Percentiles rank a stretch among this genome's conserved stretches.
Conservation (phyloP, 2,329 filamentous ascomycete genomes). For the Didymella segeticola region DNA sequence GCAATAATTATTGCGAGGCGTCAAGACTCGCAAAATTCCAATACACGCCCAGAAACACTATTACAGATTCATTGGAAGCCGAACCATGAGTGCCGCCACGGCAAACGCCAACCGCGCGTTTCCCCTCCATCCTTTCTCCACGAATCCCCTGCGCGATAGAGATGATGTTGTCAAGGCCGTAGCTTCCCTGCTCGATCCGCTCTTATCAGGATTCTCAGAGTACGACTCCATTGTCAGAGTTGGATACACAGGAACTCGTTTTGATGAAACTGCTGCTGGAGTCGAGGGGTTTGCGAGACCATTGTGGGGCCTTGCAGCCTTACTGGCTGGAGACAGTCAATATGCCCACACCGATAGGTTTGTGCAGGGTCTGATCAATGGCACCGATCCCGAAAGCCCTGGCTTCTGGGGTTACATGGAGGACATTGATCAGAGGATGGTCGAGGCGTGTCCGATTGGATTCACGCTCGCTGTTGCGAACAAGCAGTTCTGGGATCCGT, state of each 20-base stretch:
- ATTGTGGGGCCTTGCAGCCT: constrained; percentile 74
- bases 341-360: constrained; percentile 71
- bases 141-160: constrained; percentile 51
- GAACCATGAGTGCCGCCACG: constrained; percentile 18
- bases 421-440: constrained; percentile 83
- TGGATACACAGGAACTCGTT: constrained; percentile 75
- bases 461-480: constrained; percentile 75
- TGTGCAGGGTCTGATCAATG: constrained; percentile 73
- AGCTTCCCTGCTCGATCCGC: constrained; percentile 68
- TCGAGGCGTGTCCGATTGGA: constrained; percentile 82
- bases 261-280: constrained; percentile 78
- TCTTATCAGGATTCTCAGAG: constrained; percentile 75
- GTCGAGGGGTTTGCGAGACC: constrained; percentile 78
- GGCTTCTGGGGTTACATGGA: constrained; percentile 81
- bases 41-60: neutral
- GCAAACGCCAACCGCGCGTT: constrained; percentile 50
- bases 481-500: constrained; percentile 68
- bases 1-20: constrained; percentile 17
- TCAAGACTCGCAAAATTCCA: neutral
- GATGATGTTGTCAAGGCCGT: constrained; percentile 53
- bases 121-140: constrained; percentile 51
- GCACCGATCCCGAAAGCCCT: constrained; percentile 71
- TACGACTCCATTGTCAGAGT: constrained; percentile 69
- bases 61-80: neutral
- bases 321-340: constrained; percentile 71